phyloP scores from a whole-genome alignment of 257 asterid species.

The Hygrophila difformis region DNA sequence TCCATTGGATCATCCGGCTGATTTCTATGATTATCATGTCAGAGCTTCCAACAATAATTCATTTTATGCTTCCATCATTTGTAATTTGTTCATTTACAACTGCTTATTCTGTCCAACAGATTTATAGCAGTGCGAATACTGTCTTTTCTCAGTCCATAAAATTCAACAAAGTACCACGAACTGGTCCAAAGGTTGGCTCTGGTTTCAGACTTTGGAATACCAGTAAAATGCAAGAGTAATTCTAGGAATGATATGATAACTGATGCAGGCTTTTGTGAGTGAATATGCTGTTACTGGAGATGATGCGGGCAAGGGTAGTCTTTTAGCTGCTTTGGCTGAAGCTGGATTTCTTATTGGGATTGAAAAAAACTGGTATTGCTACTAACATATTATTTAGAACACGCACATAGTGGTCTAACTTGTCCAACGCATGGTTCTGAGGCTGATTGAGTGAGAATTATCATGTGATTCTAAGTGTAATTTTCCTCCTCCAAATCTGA shows the following conservation, averaged over 20 bases:
- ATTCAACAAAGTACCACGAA: constrained; percentile 50
- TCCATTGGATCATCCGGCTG: constrained; percentile 85
- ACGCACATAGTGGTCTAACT: no score
- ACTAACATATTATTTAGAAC: no score
- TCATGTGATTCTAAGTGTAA: no score
- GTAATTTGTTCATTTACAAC: background rate
- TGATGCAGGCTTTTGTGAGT: constrained; percentile 83
- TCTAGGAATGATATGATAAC: constrained; percentile 2
- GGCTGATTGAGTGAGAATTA: no score
- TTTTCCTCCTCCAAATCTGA: no score
- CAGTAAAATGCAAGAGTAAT: constrained; percentile 6
- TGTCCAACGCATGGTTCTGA: no score
- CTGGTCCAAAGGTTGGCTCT: constrained; percentile 74
- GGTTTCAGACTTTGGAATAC: constrained; percentile 3
- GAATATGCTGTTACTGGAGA: constrained; percentile 88
- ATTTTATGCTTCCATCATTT: background rate
- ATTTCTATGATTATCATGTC: constrained; percentile 86
- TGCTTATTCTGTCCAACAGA: constrained; percentile 28
- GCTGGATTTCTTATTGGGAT: constrained; percentile 85
- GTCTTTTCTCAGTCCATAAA: constrained; percentile 41
- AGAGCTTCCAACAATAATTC: constrained; percentile 10
- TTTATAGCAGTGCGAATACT: constrained; percentile 48
- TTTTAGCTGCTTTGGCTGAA: constrained; percentile 84
- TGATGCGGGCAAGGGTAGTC: constrained; percentile 82
- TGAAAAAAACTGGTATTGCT: constrained; percentile 68